These are phyloP conservation scores for Coniochaeta hoffmannii DNA, from an alignment of 2,329 filamentous ascomycete species.

Conservation along the genomic window DNA sequence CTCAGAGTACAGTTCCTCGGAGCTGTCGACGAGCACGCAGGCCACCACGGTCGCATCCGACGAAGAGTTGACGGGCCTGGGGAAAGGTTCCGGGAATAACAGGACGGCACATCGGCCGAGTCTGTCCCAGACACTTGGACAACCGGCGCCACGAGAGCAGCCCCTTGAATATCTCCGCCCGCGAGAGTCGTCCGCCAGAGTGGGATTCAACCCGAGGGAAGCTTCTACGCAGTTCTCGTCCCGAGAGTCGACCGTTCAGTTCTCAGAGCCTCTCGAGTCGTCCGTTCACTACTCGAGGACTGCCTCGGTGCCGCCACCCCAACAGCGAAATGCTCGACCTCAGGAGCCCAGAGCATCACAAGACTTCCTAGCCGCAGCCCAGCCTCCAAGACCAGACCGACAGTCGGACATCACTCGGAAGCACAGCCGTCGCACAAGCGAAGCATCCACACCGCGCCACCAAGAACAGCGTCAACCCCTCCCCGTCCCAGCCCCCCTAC, in stretches of 20 bases:
- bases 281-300: not conserved
- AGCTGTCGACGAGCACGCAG: slow-evolving; percentile 28
- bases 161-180: not conserved
- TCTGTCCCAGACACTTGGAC: not conserved
- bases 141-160: not conserved
- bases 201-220: not conserved
- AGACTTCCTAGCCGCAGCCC: not conserved
- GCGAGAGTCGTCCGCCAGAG: not conserved
- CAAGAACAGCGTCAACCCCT: not conserved
- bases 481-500: not conserved
- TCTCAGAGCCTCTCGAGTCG: not conserved
- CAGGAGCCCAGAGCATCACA: not conserved
- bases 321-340: not conserved
- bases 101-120: not conserved
- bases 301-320: not conserved
- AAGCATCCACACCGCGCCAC: not conserved
- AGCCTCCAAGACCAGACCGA: not conserved
- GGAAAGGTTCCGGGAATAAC: not conserved
- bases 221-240: not conserved
- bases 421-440: not conserved
- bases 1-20: slow-evolving; percentile 26
- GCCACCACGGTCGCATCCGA: slow-evolving; percentile 28
- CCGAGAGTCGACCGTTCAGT: not conserved
- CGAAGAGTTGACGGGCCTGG: slow-evolving; percentile 6
- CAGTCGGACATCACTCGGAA: not conserved